Evolutionary conservation across 805 yeast species (phyloP).

Genomic region (Wickerhamomyces subpelliculosus): DNA sequence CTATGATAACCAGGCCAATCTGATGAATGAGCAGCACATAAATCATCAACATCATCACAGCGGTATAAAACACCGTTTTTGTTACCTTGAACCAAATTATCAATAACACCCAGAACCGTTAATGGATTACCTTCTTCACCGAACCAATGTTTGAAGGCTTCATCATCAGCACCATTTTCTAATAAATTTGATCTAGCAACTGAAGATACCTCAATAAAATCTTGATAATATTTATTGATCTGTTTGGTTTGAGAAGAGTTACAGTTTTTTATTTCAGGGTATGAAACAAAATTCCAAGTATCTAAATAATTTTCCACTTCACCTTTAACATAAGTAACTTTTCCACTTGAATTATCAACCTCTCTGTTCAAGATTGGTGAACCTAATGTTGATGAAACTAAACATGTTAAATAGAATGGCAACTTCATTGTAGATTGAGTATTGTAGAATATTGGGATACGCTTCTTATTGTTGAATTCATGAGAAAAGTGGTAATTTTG

Average conservation of each 20-base stretch:
- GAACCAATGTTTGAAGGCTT: slow-evolving; percentile 26
- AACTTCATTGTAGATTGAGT: too few species aligned
- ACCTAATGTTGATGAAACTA: too few species aligned
- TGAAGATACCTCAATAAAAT: slow-evolving; percentile 23
- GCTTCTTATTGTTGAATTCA: too few species aligned
- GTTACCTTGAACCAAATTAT: slow-evolving; percentile 21
- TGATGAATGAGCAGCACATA: slow-evolving; percentile 19
- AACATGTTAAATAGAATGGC: too few species aligned
- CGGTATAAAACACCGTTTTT: slow-evolving; percentile 24
- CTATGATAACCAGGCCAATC: slow-evolving; percentile 30
- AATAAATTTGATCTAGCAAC: slow-evolving; percentile 26
- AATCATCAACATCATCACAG: slow-evolving; percentile 29
- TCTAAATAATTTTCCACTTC: too few species aligned
- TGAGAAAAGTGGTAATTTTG: too few species aligned
- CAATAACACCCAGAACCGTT: slow-evolving; percentile 26
- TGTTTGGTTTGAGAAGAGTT: not conserved
- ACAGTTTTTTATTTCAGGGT: not conserved
- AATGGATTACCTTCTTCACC: slow-evolving; percentile 27
- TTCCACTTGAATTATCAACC: too few species aligned
- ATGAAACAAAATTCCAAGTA: too few species aligned
- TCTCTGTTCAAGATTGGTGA: too few species aligned
- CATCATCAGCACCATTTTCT: slow-evolving; percentile 22
- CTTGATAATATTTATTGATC: slow-evolving; percentile 9
- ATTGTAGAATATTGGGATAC: too few species aligned
- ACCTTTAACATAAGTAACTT: too few species aligned